Conservation (phyloP, 108 stramenopile species). For the Phaeodactylum tricornutum region DNA sequence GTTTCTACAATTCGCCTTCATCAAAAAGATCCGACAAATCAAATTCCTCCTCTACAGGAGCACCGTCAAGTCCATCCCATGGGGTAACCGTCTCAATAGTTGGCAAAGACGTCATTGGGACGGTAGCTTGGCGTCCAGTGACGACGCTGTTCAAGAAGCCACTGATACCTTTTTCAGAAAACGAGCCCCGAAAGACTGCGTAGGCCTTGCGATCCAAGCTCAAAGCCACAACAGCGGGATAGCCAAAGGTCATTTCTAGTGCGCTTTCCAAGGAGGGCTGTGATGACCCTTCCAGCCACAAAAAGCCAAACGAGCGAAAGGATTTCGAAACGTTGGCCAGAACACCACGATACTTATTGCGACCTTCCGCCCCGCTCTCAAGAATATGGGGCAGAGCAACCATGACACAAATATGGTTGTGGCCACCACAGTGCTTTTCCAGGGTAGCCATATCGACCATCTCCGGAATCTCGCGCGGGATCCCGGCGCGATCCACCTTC, state of each 20-base stretch:
- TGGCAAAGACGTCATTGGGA: slow-evolving; percentile 4
- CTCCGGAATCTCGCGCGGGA: slow-evolving; percentile 19
- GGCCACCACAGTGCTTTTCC: slow-evolving; percentile 12
- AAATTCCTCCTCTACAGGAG: background rate
- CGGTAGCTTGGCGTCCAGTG: slow-evolving; percentile 15
- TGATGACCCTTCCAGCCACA: slow-evolving; percentile 27
- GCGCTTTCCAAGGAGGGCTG: slow-evolving; percentile 23
- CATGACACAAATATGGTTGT: slow-evolving; percentile 25
- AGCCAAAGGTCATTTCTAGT: slow-evolving; percentile 31
- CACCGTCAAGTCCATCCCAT: slow-evolving; percentile 21
- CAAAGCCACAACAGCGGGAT: slow-evolving; percentile 22
- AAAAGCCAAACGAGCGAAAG: slow-evolving; percentile 19
- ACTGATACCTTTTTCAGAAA: slow-evolving; percentile 17
- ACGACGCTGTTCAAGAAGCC: slow-evolving; percentile 19
- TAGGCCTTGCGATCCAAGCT: slow-evolving; percentile 18
- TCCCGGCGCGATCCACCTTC: slow-evolving; percentile 19
- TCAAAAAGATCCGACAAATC: background rate
- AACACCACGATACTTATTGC: slow-evolving; percentile 15
- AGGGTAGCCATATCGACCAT: slow-evolving; percentile 5
- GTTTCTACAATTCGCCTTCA: too few species aligned
- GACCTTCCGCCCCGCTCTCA: slow-evolving; percentile 20
- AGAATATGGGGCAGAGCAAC: slow-evolving; percentile 28
- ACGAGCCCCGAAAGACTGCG: slow-evolving; percentile 12
- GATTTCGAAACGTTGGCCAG: slow-evolving; percentile 10
- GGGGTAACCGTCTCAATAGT: slow-evolving; percentile 11